A percentile compares a stretch with the other conserved stretches of the same genome.
These are phyloP conservation scores for Dendrobium catenatum DNA, from an alignment of 106 monocot genomes.

Conservation along the genomic window DNA sequence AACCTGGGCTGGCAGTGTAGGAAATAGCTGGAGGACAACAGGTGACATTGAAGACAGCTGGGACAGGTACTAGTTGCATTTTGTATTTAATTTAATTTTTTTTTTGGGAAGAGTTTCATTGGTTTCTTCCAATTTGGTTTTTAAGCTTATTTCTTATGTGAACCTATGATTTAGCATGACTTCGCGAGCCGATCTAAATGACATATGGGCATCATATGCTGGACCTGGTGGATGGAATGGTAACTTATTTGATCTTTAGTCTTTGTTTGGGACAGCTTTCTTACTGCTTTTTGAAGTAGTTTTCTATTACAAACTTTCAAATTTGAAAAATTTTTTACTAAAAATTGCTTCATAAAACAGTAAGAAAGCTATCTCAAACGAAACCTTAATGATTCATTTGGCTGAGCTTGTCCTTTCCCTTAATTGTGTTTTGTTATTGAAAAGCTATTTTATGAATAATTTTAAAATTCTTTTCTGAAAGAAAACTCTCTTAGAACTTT, in stretches of 20 bases:
- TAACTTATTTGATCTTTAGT: background rate
- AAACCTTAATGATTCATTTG: background rate
- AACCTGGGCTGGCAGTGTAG: conserved; percentile 58
- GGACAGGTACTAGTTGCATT: conserved; percentile 58
- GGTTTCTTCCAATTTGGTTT: conserved; percentile 1
- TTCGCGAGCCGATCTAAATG: conserved; percentile 69
- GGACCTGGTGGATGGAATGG: conserved; percentile 92
- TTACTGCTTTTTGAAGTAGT: too few species aligned
- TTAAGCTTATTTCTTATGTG: background rate
- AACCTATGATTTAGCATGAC: conserved; percentile 41
- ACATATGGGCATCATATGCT: conserved; percentile 74
- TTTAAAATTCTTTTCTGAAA: too few species aligned
- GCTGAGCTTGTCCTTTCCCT: background rate
- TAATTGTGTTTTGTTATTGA: background rate
- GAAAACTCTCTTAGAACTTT: too few species aligned
- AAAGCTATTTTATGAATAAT: too few species aligned
- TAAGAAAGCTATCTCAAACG: too few species aligned
- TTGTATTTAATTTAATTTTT: background rate
- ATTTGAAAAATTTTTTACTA: too few species aligned
- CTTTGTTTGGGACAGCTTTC: too few species aligned
- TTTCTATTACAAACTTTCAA: too few species aligned
- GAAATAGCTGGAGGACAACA: conserved; percentile 97
- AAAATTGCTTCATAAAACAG: too few species aligned
- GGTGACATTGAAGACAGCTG: conserved; percentile 79
- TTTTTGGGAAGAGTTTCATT: too few species aligned